These are phyloP conservation scores for Aspergillus transmontanensis DNA, from an alignment of 2,329 filamentous ascomycete species.

Conservation along the genomic window DNA sequence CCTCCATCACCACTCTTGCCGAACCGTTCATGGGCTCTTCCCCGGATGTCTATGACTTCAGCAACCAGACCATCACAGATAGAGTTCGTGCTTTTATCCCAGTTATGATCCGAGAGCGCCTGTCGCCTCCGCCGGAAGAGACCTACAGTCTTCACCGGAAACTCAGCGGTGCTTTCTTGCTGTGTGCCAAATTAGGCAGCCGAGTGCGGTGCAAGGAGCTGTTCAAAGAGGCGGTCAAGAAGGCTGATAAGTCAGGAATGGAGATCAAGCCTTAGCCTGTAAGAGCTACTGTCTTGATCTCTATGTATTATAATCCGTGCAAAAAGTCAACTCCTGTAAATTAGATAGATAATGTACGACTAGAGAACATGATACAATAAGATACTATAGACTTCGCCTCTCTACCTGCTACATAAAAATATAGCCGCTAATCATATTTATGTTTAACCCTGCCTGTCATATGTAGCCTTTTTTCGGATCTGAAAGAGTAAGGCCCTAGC, in stretches of 20 bases:
- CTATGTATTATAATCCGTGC: neutral
- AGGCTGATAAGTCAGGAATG: constrained; percentile 26
- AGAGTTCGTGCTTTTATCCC: constrained; percentile 86
- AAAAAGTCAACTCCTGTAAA: constrained; percentile 7
- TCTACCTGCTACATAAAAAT: neutral
- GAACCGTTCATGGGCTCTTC: constrained; percentile 82
- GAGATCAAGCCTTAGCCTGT: neutral
- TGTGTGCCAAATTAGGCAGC: constrained; percentile 85
- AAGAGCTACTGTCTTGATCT: neutral
- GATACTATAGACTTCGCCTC: neutral
- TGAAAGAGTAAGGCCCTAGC: neutral
- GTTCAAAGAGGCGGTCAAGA: constrained; percentile 56
- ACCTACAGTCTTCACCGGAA: constrained; percentile 96
- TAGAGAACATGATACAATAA: neutral
- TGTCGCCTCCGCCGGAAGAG: constrained; percentile 93
- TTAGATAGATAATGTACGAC: constrained; percentile 5
- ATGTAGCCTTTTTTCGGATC: neutral
- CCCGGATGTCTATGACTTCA: constrained; percentile 86
- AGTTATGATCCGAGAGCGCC: constrained; percentile 84
- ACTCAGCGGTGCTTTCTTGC: constrained; percentile 88
- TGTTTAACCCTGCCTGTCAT: neutral
- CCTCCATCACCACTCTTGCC: constrained; percentile 83
- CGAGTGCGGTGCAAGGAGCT: constrained; percentile 77
- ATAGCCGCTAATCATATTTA: neutral
- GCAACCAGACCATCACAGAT: constrained; percentile 93